Evolutionary conservation across 441 rosid genomes (phyloP), one percentile per base, ranked within the genome.

Genomic region (Aleurites moluccanus): DNA sequence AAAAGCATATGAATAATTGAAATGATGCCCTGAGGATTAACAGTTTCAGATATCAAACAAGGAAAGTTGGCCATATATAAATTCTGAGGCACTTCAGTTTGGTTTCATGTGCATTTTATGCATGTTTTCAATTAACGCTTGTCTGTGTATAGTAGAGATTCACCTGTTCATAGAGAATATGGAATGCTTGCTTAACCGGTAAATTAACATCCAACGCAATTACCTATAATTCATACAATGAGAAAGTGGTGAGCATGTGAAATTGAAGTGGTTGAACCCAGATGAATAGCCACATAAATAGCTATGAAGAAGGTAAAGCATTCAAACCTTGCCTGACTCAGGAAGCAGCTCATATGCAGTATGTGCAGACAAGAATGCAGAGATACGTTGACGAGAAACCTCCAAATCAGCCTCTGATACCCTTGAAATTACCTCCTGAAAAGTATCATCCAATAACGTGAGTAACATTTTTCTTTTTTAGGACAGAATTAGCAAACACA

Each of bases 301-400:
- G 75, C 60, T 82, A 25, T 6, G 30, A 53, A 73, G 70, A 76
- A 79, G 83, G 82, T 55, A 78, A 79, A 67, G 82, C 75, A 75
- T 73, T 78, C 90, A 83, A 81, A 89, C 93, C 93, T 89, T 89
- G 89, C 93, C 93, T 73, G 93, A 89, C 85, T 89, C 88, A 33
- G 93, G 93, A 78, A 89, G 87, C 80, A 89, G 81, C 81, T 89
- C 93, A 74, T 87, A 89, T 56, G 88, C 91, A 64, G 89, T 87
- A 75, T 84, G 89, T 16, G 80, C 47, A 61, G 88, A 80, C 81
- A 89, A 77, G 77, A 83, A 87, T 64, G 75, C 79, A 76, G 86
- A 86, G 67, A 89, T 78, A 35, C 86, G 89, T 15, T 81, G 81
- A 69, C 87, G 86, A 77, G 89, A 87, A 45, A 83, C 86, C 75